Conservation (phyloP, 1,139 yeast genomes). For the Zygosaccharomyces sapae region DNA sequence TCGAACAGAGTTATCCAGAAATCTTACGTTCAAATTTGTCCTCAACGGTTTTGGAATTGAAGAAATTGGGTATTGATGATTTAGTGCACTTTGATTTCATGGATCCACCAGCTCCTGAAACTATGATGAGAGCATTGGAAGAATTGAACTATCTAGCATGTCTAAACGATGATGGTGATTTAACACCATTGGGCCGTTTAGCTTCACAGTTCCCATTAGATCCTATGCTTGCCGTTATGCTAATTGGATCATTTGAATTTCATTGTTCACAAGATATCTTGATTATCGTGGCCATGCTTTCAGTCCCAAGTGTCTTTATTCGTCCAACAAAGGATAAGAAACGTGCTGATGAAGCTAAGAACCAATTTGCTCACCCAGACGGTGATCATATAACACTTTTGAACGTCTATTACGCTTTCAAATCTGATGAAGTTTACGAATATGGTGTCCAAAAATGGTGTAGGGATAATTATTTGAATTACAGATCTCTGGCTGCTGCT, state of each 20-base stretch:
- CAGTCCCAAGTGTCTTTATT: slow-evolving; percentile 88
- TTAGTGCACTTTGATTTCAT: slow-evolving; percentile 95
- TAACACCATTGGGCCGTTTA: slow-evolving; percentile 81
- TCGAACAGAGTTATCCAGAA: slow-evolving; percentile 95
- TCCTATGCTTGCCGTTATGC: slow-evolving; percentile 90
- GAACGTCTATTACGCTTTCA: slow-evolving; percentile 83
- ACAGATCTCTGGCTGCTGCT: slow-evolving; percentile 78
- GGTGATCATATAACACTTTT: slow-evolving; percentile 92
- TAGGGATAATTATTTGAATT: slow-evolving; percentile 79
- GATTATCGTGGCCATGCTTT: slow-evolving; percentile 81
- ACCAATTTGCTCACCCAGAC: slow-evolving; percentile 84
- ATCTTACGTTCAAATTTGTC: slow-evolving; percentile 87
- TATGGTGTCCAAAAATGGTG: slow-evolving; percentile 78
- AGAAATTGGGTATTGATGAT: slow-evolving; percentile 91
- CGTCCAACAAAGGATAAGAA: slow-evolving; percentile 87
- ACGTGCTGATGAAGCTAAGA: slow-evolving; percentile 89
- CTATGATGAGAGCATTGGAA: slow-evolving; percentile 98
- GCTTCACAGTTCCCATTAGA: slow-evolving; percentile 94
- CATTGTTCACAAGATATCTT: slow-evolving; percentile 85
- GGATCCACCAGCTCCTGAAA: slow-evolving; percentile 99
- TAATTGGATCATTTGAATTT: slow-evolving; percentile 81
- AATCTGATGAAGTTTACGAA: slow-evolving; percentile 61
- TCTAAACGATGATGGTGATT: slow-evolving; percentile 85
- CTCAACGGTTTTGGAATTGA: slow-evolving; percentile 85
- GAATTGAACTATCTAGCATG: slow-evolving; percentile 88